Conservation (phyloP, 371 early-diverging fungal species). For the Mucor sp. region DNA sequence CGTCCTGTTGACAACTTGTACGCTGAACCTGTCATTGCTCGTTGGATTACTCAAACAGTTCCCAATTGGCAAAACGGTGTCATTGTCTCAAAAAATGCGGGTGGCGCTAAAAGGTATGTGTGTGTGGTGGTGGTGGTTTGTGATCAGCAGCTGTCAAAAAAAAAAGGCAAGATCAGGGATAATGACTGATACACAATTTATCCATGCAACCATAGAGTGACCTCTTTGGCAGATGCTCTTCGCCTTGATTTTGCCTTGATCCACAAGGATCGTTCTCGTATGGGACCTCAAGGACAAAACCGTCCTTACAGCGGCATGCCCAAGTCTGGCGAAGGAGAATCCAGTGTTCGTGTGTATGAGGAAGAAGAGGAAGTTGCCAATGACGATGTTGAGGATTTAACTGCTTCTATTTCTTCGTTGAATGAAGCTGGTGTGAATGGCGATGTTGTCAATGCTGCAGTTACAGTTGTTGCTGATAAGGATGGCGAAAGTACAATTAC, state of each 20-base stretch:
- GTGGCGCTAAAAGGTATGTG: slow-evolving; percentile 89
- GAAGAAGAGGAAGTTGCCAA: slow-evolving; percentile 41
- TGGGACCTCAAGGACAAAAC: slow-evolving; percentile 59
- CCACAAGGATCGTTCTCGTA: slow-evolving; percentile 82
- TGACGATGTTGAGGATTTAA: slow-evolving; percentile 29
- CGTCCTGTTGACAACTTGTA: slow-evolving; percentile 95
- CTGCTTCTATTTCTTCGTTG: slow-evolving; percentile 49
- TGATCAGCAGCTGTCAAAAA: background rate
- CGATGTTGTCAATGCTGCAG: slow-evolving; percentile 51
- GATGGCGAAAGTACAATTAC: slow-evolving; percentile 67
- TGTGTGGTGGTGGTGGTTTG: background rate
- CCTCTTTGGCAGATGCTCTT: slow-evolving; percentile 93
- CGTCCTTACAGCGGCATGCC: slow-evolving; percentile 55
- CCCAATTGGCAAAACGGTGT: slow-evolving; percentile 80
- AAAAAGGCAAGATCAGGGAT: background rate
- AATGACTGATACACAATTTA: background rate
- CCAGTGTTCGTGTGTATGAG: slow-evolving; percentile 36
- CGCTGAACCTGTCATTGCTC: slow-evolving; percentile 90
- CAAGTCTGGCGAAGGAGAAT: slow-evolving; percentile 41
- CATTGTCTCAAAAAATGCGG: slow-evolving; percentile 96
- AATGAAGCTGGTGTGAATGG: slow-evolving; percentile 43
- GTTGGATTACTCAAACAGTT: slow-evolving; percentile 86
- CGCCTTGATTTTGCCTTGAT: slow-evolving; percentile 95
- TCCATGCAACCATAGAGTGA: slow-evolving; percentile 70
- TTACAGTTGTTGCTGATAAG: slow-evolving; percentile 52